Conservation (phyloP, 1,284 basidiomycete species). For the Sanghuangporus baumii region DNA sequence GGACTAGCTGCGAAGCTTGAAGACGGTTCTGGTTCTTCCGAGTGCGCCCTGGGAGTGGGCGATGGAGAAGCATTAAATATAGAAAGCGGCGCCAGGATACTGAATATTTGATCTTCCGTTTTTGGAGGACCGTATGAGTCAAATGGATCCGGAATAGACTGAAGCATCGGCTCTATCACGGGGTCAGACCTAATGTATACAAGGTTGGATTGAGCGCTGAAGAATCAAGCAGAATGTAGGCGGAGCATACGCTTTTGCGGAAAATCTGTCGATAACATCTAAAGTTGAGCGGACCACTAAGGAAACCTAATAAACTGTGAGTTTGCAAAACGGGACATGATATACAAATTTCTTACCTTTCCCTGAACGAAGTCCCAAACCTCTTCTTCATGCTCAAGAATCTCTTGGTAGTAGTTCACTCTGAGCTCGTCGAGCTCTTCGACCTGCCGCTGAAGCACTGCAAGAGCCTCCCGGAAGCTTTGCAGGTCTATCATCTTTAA, state of each 20-base stretch:
- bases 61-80: constrained; percentile 48
- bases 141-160: constrained; percentile 88
- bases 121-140: constrained; percentile 87
- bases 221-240: constrained; percentile 7
- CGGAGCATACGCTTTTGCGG: constrained; percentile 75
- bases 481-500: constrained; percentile 59
- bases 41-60: constrained; percentile 27
- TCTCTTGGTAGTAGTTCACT: constrained; percentile 77
- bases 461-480: constrained; percentile 79
- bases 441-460: constrained; percentile 82
- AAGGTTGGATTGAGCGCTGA: neutral
- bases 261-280: constrained; percentile 79
- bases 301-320: constrained; percentile 44
- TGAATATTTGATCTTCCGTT: constrained; percentile 88
- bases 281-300: constrained; percentile 74
- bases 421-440: constrained; percentile 83
- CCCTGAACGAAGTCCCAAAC: constrained; percentile 87
- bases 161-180: constrained; percentile 85
- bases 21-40: constrained; percentile 10
- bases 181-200: constrained; percentile 67
- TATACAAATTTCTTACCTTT: constrained; percentile 47
- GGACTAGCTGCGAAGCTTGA: constrained; percentile 25
- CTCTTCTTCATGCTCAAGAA: constrained; percentile 89
- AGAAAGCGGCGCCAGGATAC: constrained; percentile 79
- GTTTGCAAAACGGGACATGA: neutral